Percentiles rank a stretch among this genome's conserved stretches.
phyloP scores from a whole-genome alignment of 1,284 basidiomycete genomes.

The Pseudozyma sp. region DNA sequence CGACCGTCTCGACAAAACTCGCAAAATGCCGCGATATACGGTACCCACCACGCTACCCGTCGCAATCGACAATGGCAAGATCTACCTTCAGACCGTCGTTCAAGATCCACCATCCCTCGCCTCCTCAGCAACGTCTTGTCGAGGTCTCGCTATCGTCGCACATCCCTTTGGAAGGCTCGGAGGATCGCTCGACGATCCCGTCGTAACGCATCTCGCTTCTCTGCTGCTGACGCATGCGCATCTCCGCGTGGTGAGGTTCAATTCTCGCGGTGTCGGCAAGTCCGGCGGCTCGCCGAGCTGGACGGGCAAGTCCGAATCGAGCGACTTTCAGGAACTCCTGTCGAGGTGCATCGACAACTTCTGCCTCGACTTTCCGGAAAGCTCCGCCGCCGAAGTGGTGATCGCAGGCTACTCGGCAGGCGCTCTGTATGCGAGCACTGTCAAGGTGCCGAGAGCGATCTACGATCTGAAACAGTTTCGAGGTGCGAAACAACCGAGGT shows the following conservation, averaged over 20 bases:
- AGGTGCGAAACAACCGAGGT: constrained; percentile 28
- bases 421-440: constrained; percentile 36
- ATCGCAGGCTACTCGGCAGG: constrained; percentile 48
- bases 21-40: constrained; percentile 36
- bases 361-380: constrained; percentile 32
- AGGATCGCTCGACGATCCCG: constrained; percentile 48
- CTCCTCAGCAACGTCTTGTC: constrained; percentile 14
- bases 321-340: constrained; percentile 47
- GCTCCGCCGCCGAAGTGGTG: constrained; percentile 11
- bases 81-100: constrained; percentile 39
- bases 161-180: constrained; percentile 46
- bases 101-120: constrained; percentile 28
- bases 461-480: constrained; percentile 36
- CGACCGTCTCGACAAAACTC: neutral
- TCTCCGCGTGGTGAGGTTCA: constrained; percentile 46
- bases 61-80: constrained; percentile 29
- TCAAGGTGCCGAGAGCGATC: constrained; percentile 5
- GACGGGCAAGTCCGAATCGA: constrained; percentile 42
- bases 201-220: constrained; percentile 32
- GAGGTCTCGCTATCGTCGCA: constrained; percentile 38
- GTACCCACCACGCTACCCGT: constrained; percentile 25
- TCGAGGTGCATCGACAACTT: constrained; percentile 34
- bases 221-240: constrained; percentile 22
- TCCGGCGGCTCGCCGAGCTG: constrained; percentile 42
- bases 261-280: constrained; percentile 50